Base-by-base conservation (phyloP, 495 filamentous ascomycete species). In the Penicillium fimorum region DNA sequence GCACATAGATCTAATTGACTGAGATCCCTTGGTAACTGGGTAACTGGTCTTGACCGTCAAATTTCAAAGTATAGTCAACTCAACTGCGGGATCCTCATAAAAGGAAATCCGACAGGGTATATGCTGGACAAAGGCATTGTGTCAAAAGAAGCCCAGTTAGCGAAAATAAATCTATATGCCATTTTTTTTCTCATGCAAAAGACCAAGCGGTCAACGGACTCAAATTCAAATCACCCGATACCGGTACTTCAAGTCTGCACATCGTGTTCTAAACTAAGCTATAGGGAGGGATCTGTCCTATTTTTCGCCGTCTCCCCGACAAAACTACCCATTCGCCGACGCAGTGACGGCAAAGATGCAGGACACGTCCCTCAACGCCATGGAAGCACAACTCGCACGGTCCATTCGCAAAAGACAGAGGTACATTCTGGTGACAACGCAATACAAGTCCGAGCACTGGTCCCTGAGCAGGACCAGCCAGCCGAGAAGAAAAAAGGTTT, bases 311-410 rank as follows among this genome's bases (percentile, higher is more conserved):
- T 27, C n/a, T 42, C 49, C 35, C 37, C n/a, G 25, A 42, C 50
- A 9, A 50, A 44, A 52, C 6, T 3, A 25, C 40, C 13, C 3
- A 50, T 24, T 50, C 33, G 48, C 37, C 37, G 24, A 41, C 17
- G 7, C 50, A 48, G 58, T 64, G 62, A 58, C 58, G 56, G 61
- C 45, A 46, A 52, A 52, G 25, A 65, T 63, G 59, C 65, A 63
- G 56, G 48, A 61, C 62, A 65, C 55, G 57, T 46, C 57, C 59
- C 51, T 29, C 27, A 51, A 32, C 37, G 43, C 50, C 37, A 20
- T 37, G 38, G 27, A 47, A 24, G 50, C 42, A 53, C 30, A 37
- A 43, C 38, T 32, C 27, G n/a, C 32, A 42, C 27, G 5, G 17
- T 41, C 37, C 24, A 44, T 50, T 35, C 18, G 11, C 10, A 47